These are phyloP conservation scores for Cystobasidium onofrii DNA, from an alignment of 768 basidiomycete species.

Conservation along the genomic window DNA sequence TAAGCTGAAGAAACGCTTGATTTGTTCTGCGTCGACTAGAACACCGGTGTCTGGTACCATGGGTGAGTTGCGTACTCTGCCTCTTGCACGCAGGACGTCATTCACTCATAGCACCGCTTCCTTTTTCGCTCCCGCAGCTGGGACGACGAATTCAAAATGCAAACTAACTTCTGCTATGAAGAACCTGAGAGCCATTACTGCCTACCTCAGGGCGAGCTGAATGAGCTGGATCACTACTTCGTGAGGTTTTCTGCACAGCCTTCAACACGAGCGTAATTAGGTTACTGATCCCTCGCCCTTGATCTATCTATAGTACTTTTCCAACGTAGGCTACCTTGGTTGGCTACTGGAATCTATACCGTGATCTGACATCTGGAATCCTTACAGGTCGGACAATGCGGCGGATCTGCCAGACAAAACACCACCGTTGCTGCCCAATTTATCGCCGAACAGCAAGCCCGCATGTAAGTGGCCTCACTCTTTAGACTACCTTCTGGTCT, in stretches of 20 bases:
- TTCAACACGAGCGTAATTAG: too few species aligned
- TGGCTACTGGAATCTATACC: too few species aligned
- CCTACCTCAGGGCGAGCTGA: constrained; percentile 7
- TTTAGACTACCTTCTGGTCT: background rate
- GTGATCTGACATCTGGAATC: background rate
- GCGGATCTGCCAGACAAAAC: background rate
- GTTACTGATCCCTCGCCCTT: background rate
- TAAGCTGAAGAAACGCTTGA: background rate
- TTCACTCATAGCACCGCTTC: too few species aligned
- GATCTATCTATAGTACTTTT: background rate
- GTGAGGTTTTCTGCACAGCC: background rate
- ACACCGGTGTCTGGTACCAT: background rate
- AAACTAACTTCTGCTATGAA: constrained; percentile 7
- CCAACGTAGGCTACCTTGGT: constrained; percentile 2
- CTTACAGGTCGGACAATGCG: constrained; percentile 3
- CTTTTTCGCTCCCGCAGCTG: background rate
- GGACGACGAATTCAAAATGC: constrained; percentile 5
- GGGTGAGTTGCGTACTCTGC: background rate
- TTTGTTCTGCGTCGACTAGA: background rate
- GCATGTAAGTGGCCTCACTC: background rate
- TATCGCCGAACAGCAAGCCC: background rate
- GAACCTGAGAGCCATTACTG: constrained; percentile 1
- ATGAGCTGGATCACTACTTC: background rate
- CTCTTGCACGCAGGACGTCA: too few species aligned
- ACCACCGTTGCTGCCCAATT: background rate